Evolutionary conservation across 768 basidiomycete species (phyloP).

Genomic region (Boletellus sp.): DNA sequence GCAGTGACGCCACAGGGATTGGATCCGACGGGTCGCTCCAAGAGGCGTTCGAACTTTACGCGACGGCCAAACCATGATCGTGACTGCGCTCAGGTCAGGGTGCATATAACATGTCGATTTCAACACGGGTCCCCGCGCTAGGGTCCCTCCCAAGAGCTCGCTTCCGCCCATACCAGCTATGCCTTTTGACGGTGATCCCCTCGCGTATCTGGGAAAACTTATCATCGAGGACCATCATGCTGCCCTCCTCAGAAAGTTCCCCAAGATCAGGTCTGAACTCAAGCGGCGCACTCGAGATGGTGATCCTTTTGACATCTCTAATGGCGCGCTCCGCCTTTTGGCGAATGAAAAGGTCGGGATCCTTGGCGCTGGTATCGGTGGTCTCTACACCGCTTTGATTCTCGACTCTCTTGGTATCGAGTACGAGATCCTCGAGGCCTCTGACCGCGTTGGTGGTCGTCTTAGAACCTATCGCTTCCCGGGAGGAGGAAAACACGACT

Average conservation of each 20-base stretch:
- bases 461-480: conserved; percentile 42
- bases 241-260: background rate
- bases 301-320: background rate
- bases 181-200: conserved; percentile 16
- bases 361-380: conserved; percentile 24
- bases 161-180: background rate
- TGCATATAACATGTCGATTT: background rate
- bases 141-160: background rate
- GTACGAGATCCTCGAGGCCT: conserved; percentile 45
- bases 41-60: no score
- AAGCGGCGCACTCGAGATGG: background rate
- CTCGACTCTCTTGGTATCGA: conserved; percentile 40
- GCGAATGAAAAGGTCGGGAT: conserved; percentile 14
- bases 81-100: background rate
- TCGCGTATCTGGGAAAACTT: conserved; percentile 14
- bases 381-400: conserved; percentile 44
- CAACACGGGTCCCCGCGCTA: no score
- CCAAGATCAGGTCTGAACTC: background rate
- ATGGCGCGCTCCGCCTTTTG: background rate
- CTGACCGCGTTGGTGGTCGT: conserved; percentile 39
- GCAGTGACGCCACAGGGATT: no score
- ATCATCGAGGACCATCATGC: conserved; percentile 10
- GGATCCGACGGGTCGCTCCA: no score
- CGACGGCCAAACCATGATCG: no score
- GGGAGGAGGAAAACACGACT: conserved; percentile 30